Conservation (phyloP, 768 basidiomycete genomes). For the Coprinopsis sp. region DNA sequence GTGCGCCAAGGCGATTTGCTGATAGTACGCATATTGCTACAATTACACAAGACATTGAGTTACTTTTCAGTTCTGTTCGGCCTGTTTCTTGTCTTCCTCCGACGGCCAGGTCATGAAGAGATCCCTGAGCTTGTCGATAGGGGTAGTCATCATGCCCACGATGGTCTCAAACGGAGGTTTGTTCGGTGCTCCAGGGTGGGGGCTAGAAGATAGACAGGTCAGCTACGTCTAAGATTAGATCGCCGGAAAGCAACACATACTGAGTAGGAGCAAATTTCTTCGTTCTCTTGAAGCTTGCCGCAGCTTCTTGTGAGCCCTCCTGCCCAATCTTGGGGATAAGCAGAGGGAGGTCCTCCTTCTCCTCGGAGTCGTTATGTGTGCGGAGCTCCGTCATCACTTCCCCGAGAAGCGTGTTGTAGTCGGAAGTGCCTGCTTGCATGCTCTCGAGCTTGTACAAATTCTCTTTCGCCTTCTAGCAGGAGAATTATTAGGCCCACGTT, state of each 20-base stretch:
- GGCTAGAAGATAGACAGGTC: not conserved
- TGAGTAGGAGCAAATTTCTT: slow-evolving; percentile 63
- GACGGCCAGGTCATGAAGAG: slow-evolving; percentile 35
- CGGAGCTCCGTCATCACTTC: slow-evolving; percentile 44
- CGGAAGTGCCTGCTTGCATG: slow-evolving; percentile 34
- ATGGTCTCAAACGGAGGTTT: slow-evolving; percentile 60
- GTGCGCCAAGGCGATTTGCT: no score
- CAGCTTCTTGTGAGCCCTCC: slow-evolving; percentile 39
- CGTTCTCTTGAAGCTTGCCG: slow-evolving; percentile 44
- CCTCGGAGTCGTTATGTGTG: slow-evolving; percentile 55
- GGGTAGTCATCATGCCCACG: slow-evolving; percentile 47
- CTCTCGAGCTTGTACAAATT: slow-evolving; percentile 44
- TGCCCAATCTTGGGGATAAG: slow-evolving; percentile 45
- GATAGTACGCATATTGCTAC: no score
- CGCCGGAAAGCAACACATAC: slow-evolving; percentile 26
- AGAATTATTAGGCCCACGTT: not conserved
- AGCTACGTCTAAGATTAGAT: not conserved
- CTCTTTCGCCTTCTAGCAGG: slow-evolving; percentile 29
- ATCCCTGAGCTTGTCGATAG: slow-evolving; percentile 58
- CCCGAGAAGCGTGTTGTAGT: slow-evolving; percentile 40
- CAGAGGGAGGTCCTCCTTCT: slow-evolving; percentile 50
- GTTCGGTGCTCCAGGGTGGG: slow-evolving; percentile 36
- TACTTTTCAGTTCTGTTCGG: no score
- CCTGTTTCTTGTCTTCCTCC: not conserved
- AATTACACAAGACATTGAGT: no score